Evolutionary conservation across 192 early-diverging fungal species (phyloP).

Genomic region (Allomyces macrogynus): DNA sequence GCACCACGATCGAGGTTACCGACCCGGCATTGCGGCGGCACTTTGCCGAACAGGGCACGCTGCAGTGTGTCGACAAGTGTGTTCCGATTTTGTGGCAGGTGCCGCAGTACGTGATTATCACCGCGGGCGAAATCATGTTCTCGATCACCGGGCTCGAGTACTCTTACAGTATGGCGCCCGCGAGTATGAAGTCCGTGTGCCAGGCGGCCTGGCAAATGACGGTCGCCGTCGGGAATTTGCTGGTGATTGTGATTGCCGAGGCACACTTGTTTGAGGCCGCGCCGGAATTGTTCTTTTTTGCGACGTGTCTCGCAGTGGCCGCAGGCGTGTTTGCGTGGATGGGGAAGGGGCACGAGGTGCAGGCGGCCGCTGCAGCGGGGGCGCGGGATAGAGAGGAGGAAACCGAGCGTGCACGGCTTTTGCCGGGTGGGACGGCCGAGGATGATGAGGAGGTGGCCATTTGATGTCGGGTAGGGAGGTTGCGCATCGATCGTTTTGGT

Average conservation of each 20-base stretch:
- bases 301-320: not conserved
- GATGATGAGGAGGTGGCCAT: no score
- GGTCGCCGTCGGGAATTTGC: not conserved
- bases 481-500: no score
- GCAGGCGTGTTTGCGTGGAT: not conserved
- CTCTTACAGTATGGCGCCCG: constrained; percentile 37
- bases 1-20: constrained; percentile 18
- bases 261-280: not conserved
- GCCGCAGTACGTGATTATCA: constrained; percentile 32
- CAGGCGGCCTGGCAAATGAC: not conserved
- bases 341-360: not conserved
- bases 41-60: not conserved
- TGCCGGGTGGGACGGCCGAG: no score
- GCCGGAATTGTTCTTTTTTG: not conserved
- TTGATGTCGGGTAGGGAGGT: no score
- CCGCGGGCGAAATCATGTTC: constrained; percentile 27
- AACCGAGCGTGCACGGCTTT: no score
- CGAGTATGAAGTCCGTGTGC: constrained; percentile 31
- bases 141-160: constrained; percentile 47
- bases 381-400: no score
- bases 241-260: not conserved
- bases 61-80: not conserved
- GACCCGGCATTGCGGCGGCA: constrained; percentile 1
- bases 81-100: constrained; percentile 35
- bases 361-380: not conserved